Conservation (phyloP, 2,329 filamentous ascomycete species). For the Talaromyces atroroseus region DNA sequence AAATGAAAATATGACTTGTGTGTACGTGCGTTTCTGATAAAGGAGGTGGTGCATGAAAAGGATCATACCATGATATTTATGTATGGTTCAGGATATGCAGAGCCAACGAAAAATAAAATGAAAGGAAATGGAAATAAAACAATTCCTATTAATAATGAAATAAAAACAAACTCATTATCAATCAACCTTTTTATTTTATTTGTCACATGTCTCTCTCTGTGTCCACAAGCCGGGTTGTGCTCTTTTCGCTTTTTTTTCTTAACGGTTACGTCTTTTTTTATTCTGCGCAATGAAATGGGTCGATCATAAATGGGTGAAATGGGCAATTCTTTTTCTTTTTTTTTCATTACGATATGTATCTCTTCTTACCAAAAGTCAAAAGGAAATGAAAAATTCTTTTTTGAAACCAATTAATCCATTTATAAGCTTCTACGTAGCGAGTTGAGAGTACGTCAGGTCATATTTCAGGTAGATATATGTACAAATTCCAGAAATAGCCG, state of each 20-base stretch:
- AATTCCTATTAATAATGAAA: constrained; percentile 8
- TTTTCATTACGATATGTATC: not conserved
- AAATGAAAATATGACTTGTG: constrained; percentile 13
- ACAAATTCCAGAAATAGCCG: not conserved
- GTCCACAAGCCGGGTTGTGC: not conserved
- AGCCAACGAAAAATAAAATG: not conserved
- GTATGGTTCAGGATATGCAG: not conserved
- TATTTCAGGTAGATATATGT: not conserved
- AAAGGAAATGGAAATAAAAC: not conserved
- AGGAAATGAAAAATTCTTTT: not conserved
- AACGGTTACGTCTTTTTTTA: not conserved
- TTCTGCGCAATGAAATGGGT: not conserved
- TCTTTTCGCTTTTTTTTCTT: not conserved
- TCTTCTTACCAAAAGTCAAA: not conserved
- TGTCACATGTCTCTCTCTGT: not conserved
- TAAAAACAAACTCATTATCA: constrained; percentile 1
- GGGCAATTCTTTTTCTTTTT: not conserved
- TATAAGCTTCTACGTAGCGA: too few species aligned
- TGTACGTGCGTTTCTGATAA: constrained; percentile 12
- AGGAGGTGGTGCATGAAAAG: constrained; percentile 12
- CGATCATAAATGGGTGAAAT: not conserved
- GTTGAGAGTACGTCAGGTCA: not conserved
- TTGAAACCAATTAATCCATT: not conserved
- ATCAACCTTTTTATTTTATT: not conserved
- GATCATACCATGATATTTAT: constrained; percentile 8